These are phyloP conservation scores for Phytophthora pseudosyringae DNA, from an alignment of 352 stramenopile species.

Conservation along the genomic window DNA sequence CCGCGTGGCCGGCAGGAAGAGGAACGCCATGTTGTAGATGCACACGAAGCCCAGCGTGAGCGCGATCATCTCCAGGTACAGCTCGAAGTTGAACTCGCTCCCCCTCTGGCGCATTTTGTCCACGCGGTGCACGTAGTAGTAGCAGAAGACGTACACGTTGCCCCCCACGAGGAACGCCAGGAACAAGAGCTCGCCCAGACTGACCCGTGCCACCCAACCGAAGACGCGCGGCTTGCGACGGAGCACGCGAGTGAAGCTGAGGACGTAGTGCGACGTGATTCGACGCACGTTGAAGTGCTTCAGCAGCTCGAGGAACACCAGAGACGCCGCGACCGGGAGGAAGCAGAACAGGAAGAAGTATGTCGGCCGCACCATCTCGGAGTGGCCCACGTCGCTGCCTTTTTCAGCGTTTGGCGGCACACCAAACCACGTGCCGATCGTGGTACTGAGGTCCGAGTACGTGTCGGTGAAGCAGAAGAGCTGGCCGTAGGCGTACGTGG, in stretches of 20 bases:
- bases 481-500: conserved; percentile 41
- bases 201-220: conserved; percentile 38
- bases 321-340: conserved; percentile 43
- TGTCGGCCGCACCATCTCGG: conserved; percentile 61
- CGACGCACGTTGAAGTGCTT: conserved; percentile 47
- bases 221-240: conserved; percentile 49
- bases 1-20: conserved; percentile 49
- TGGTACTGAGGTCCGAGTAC: conserved; percentile 26
- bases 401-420: conserved; percentile 24
- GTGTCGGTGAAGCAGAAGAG: conserved; percentile 32
- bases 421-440: conserved; percentile 41
- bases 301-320: conserved; percentile 51
- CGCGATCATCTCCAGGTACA: conserved; percentile 40
- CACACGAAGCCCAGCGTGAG: conserved; percentile 47
- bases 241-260: conserved; percentile 40
- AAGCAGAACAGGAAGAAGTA: conserved; percentile 56
- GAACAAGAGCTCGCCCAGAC: too few relatives aligned
- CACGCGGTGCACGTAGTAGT: too few relatives aligned
- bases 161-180: too few relatives aligned
- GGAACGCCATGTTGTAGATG: conserved; percentile 58
- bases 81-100: too few relatives aligned
- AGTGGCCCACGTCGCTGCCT: conserved; percentile 20
- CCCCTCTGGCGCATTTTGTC: too few relatives aligned
- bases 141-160: too few relatives aligned
- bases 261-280: conserved; percentile 35